Conservation (phyloP, 495 filamentous ascomycete species). For the Penicillium parvum region DNA sequence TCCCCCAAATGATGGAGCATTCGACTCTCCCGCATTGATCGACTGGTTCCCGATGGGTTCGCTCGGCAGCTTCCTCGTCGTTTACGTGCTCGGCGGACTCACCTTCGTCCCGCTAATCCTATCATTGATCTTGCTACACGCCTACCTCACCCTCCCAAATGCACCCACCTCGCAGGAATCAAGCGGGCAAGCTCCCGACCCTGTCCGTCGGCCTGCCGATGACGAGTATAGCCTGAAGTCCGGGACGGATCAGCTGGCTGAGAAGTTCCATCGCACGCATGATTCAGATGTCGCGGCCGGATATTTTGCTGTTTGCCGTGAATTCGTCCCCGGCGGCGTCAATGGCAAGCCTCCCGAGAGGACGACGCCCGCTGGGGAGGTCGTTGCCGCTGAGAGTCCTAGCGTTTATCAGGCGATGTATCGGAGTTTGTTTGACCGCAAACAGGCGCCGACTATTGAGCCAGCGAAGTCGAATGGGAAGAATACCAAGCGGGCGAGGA, state of each 20-base stretch:
- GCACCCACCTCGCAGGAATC: constrained; percentile 33
- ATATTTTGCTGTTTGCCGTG: constrained; percentile 91
- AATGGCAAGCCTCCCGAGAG: constrained; percentile 89
- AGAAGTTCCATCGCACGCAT: constrained; percentile 53
- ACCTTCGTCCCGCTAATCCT: constrained; percentile 81
- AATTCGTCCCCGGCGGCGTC: constrained; percentile 84
- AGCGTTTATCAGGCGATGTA: constrained; percentile 99
- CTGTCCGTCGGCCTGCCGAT: constrained; percentile 34
- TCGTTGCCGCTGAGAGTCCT: constrained; percentile 68
- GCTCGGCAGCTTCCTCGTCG: constrained; percentile 62
- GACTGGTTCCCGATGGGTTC: constrained; percentile 56
- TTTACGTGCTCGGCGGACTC: constrained; percentile 85
- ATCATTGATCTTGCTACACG: constrained; percentile 58
- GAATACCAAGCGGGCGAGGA: constrained; percentile 67
- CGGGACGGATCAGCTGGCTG: constrained; percentile 46
- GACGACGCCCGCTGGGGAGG: constrained; percentile 71
- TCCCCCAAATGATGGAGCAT: constrained; percentile 34
- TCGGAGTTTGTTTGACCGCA: constrained; percentile 88
- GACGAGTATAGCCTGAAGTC: constrained; percentile 49
- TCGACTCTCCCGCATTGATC: constrained; percentile 32
- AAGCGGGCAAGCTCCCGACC: constrained; percentile 33
- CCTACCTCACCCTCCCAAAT: constrained; percentile 62
- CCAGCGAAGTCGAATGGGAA: constrained; percentile 49
- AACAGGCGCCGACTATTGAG: constrained; percentile 51
- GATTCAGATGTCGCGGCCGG: constrained; percentile 85